Percentiles rank a stretch among this genome's conserved stretches.
These are phyloP conservation scores for Pulveroboletus ravenelii DNA, from an alignment of 768 basidiomycete genomes.

Conservation along the genomic window DNA sequence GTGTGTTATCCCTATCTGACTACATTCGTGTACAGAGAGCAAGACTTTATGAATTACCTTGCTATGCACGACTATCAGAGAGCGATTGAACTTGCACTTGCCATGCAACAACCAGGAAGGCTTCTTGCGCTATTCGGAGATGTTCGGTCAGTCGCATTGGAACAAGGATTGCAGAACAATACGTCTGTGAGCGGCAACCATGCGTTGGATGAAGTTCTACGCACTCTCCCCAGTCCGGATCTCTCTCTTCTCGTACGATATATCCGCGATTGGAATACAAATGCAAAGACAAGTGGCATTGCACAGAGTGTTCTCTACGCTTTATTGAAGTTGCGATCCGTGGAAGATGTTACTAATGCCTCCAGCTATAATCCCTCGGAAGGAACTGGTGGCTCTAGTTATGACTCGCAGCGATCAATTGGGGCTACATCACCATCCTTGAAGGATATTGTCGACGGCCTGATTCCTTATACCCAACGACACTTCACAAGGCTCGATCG, in stretches of 20 bases:
- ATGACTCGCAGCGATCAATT: constrained; percentile 29
- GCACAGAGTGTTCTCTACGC: constrained; percentile 84
- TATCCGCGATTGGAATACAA: constrained; percentile 92
- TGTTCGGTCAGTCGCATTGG: constrained; percentile 38
- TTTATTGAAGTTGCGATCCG: constrained; percentile 68
- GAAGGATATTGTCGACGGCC: constrained; percentile 75
- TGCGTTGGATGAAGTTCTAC: constrained; percentile 79
- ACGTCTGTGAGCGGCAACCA: constrained; percentile 60
- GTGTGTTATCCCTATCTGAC: not conserved
- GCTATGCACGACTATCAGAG: constrained; percentile 82
- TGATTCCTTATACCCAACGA: constrained; percentile 93
- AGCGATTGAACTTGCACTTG: constrained; percentile 87
- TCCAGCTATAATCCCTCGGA: constrained; percentile 38
- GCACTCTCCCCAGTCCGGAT: constrained; percentile 64
- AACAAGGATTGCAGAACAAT: constrained; percentile 2
- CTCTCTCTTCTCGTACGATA: constrained; percentile 78
- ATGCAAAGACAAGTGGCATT: constrained; percentile 76
- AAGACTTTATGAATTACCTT: constrained; percentile 91
- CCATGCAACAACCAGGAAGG: constrained; percentile 90
- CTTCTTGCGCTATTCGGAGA: constrained; percentile 74
- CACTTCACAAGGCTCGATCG: constrained; percentile 83
- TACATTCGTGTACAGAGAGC: constrained; percentile 63
- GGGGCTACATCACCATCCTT: constrained; percentile 33
- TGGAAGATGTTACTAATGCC: constrained; percentile 67
- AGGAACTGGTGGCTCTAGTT: constrained; percentile 5